Conservation (phyloP, 805 yeast species). For the Yamadazyma nakazawae region DNA sequence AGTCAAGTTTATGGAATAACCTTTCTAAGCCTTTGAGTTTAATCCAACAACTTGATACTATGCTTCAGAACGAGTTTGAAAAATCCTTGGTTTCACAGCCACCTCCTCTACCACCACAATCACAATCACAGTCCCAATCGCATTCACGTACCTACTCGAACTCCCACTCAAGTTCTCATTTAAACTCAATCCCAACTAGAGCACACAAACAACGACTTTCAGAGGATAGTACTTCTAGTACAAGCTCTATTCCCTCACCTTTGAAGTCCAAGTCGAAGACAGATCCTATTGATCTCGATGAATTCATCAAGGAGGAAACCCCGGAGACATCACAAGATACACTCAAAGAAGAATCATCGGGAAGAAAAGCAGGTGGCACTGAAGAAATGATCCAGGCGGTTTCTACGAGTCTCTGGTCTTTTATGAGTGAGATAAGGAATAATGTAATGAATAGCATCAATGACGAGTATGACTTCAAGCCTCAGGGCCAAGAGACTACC, state of each 20-base stretch:
- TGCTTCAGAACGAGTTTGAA: slow-evolving; percentile 65
- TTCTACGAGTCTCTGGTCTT: slow-evolving; percentile 40
- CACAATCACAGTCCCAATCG: slow-evolving; percentile 7
- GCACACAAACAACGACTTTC: slow-evolving; percentile 15
- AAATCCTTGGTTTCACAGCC: slow-evolving; percentile 25
- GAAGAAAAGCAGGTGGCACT: slow-evolving; percentile 23
- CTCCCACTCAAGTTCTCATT: neutral
- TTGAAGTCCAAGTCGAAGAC: slow-evolving; percentile 20
- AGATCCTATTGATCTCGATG: slow-evolving; percentile 11
- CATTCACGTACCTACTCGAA: neutral
- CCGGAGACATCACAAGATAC: neutral
- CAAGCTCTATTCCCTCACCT: slow-evolving; percentile 24
- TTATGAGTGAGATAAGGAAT: slow-evolving; percentile 39
- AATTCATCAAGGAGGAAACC: slow-evolving; percentile 11
- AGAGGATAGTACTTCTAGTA: slow-evolving; percentile 25
- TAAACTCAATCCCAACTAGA: neutral
- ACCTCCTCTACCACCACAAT: neutral
- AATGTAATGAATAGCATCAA: slow-evolving; percentile 22
- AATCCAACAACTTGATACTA: slow-evolving; percentile 64
- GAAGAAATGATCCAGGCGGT: slow-evolving; percentile 43
- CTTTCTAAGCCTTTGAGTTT: slow-evolving; percentile 54
- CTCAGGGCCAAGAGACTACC: neutral
- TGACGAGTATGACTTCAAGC: slow-evolving; percentile 5
- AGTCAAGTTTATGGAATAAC: slow-evolving; percentile 30
- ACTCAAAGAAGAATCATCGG: neutral